Percentiles rank a stretch among this genome's conserved stretches.
Conservation (phyloP, 495 filamentous ascomycete genomes). For the Penicillium ucsense region DNA sequence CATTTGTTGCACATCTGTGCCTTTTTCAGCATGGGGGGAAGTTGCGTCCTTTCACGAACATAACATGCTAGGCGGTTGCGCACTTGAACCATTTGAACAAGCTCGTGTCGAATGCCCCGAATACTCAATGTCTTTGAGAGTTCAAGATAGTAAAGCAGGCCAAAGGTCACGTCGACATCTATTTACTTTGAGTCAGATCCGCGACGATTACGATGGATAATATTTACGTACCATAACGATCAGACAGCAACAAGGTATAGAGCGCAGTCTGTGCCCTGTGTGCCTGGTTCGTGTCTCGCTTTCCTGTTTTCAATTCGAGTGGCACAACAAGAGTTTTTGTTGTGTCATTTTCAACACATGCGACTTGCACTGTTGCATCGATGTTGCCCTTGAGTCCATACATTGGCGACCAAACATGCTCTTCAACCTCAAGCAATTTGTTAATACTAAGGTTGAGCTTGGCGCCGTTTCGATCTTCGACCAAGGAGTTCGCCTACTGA, state of each 20-base stretch:
- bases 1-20: slow-evolving; percentile 68
- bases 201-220: not conserved
- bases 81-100: slow-evolving; percentile 91
- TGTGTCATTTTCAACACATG: slow-evolving; percentile 54
- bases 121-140: slow-evolving; percentile 76
- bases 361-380: slow-evolving; percentile 94
- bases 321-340: slow-evolving; percentile 72
- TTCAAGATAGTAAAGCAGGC: slow-evolving; percentile 91
- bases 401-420: slow-evolving; percentile 95
- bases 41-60: slow-evolving; percentile 64
- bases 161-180: slow-evolving; percentile 82
- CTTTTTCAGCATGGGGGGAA: slow-evolving; percentile 79
- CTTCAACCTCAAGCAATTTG: slow-evolving; percentile 91
- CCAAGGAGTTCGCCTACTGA: slow-evolving; percentile 54
- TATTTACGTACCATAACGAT: slow-evolving; percentile 63
- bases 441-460: slow-evolving; percentile 73
- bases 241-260: slow-evolving; percentile 86
- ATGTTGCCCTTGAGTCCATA: slow-evolving; percentile 96
- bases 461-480: slow-evolving; percentile 65
- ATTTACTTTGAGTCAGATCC: not conserved
- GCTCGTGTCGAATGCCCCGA: slow-evolving; percentile 70
- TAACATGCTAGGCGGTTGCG: slow-evolving; percentile 84
- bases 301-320: slow-evolving; percentile 91
- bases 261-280: slow-evolving; percentile 91
- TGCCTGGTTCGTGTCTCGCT: slow-evolving; percentile 56